Evolutionary conservation across 2,329 filamentous ascomycete genomes (phyloP).

Genomic region (Chaetomium strumarium): DNA sequence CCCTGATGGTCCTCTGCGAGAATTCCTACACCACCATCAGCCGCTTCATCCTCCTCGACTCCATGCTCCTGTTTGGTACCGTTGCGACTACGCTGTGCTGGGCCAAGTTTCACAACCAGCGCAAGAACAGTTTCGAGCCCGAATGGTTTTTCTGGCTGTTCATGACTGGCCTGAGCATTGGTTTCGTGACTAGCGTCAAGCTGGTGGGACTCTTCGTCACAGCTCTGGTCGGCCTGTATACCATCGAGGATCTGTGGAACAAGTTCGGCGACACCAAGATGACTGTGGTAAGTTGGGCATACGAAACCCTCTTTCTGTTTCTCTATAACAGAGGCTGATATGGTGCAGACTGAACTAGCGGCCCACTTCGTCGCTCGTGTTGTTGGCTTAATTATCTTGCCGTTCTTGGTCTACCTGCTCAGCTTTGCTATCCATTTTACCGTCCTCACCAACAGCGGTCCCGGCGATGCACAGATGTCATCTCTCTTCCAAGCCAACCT

Average conservation of each 20-base stretch:
- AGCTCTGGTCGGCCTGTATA: slow-evolving; percentile 91
- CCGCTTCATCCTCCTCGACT: slow-evolving; percentile 95
- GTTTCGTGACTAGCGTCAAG: slow-evolving; percentile 97
- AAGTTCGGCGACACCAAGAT: slow-evolving; percentile 95
- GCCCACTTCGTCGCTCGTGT: slow-evolving; percentile 77
- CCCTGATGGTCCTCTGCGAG: slow-evolving; percentile 95
- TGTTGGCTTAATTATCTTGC: slow-evolving; percentile 80
- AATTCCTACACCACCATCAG: slow-evolving; percentile 99
- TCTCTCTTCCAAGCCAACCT: slow-evolving; percentile 98
- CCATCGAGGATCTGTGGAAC: slow-evolving; percentile 92
- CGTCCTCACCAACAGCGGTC: slow-evolving; percentile 86
- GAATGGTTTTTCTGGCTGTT: slow-evolving; percentile 96
- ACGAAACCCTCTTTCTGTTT: too few species aligned
- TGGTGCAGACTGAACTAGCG: slow-evolving; percentile 46
- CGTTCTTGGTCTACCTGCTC: slow-evolving; percentile 86
- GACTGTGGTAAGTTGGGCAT: slow-evolving; percentile 57
- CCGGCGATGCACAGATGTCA: slow-evolving; percentile 99
- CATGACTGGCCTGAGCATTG: slow-evolving; percentile 90
- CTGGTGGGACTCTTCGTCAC: slow-evolving; percentile 96
- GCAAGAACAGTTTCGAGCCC: slow-evolving; percentile 75
- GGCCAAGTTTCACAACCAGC: slow-evolving; percentile 90
- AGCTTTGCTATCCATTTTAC: slow-evolving; percentile 94
- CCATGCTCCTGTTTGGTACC: slow-evolving; percentile 98
- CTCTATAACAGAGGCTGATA: slow-evolving; percentile 4
- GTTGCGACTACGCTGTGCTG: slow-evolving; percentile 96